Percentiles rank a stretch among this genome's conserved stretches.
Conservation (phyloP, 495 filamentous ascomycete genomes). For the Penicillium antarcticum region DNA sequence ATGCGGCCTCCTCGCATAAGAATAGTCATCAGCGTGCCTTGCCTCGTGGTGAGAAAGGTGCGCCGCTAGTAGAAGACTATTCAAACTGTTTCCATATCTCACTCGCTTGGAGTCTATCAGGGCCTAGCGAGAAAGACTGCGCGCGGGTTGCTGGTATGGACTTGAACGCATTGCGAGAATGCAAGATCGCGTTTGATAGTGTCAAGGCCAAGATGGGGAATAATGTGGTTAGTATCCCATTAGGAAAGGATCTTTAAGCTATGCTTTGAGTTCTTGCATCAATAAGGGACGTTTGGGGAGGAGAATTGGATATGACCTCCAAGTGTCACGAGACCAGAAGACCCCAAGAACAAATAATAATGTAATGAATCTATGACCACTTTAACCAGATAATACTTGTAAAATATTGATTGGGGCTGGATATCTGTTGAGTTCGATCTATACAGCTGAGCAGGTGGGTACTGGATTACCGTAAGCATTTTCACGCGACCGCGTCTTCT, state of each 20-base stretch:
- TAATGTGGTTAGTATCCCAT: conserved; percentile 53
- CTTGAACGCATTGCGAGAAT: conserved; percentile 12
- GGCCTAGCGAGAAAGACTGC: conserved; percentile 20
- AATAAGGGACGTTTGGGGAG: too few species aligned
- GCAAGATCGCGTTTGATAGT: conserved; percentile 32
- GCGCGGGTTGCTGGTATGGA: conserved; percentile 34
- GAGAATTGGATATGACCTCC: too few species aligned
- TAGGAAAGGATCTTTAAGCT: conserved; percentile 22
- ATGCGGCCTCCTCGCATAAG: conserved; percentile 31
- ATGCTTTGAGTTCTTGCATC: too few species aligned
- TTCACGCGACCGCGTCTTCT: conserved; percentile 7
- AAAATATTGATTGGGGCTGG: too few species aligned
- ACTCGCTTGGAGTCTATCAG: conserved; percentile 67
- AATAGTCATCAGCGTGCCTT: conserved; percentile 1
- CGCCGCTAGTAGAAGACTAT: conserved; percentile 24
- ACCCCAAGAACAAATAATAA: too few species aligned
- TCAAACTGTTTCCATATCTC: conserved; percentile 72
- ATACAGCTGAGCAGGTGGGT: not conserved
- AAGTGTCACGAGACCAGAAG: too few species aligned
- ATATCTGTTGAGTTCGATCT: too few species aligned
- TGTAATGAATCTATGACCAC: too few species aligned
- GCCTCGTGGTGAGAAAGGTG: not conserved
- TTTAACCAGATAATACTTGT: too few species aligned
- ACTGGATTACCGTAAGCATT: conserved; percentile 11
- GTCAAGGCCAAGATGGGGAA: conserved; percentile 80